phyloP scores from a whole-genome alignment of 2,329 filamentous ascomycete genomes.

The Xylariaceae sp. region DNA sequence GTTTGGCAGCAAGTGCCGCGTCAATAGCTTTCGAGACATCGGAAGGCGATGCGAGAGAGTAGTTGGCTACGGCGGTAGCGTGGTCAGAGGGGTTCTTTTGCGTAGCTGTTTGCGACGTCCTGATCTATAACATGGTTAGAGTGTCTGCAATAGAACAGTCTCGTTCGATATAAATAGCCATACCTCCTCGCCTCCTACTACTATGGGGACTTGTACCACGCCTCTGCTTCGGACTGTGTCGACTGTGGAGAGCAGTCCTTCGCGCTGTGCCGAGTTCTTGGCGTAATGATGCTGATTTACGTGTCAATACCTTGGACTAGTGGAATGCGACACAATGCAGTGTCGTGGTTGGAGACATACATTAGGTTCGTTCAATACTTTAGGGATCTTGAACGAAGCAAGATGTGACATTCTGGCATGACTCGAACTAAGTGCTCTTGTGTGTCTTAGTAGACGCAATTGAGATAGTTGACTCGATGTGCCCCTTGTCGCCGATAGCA shows the following conservation, averaged over 20 bases:
- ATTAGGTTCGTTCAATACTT: slow-evolving; percentile 91
- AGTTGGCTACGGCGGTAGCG: slow-evolving; percentile 71
- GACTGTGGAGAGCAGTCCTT: slow-evolving; percentile 72
- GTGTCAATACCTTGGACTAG: slow-evolving; percentile 2
- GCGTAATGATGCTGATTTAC: slow-evolving; percentile 74
- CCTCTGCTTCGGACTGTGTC: slow-evolving; percentile 65
- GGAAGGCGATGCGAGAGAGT: slow-evolving; percentile 74
- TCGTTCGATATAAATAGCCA: slow-evolving; percentile 16
- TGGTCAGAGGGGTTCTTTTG: slow-evolving; percentile 86
- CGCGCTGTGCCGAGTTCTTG: slow-evolving; percentile 77
- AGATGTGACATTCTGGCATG: slow-evolving; percentile 52
- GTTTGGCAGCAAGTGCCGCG: slow-evolving; percentile 80
- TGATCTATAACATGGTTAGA: slow-evolving; percentile 51
- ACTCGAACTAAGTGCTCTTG: slow-evolving; percentile 30
- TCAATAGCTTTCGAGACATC: slow-evolving; percentile 81
- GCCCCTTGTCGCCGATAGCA: slow-evolving; percentile 10
- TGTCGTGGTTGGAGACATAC: slow-evolving; percentile 50
- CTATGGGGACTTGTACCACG: slow-evolving; percentile 75
- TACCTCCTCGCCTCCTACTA: slow-evolving; percentile 80
- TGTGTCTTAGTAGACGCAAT: slow-evolving; percentile 1
- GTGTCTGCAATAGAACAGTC: neutral
- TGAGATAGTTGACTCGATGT: neutral
- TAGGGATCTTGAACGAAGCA: slow-evolving; percentile 83
- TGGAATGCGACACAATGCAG: neutral
- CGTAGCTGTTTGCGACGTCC: slow-evolving; percentile 60